Evolutionary conservation across 73 alveolate genomes (phyloP).

Genomic region (Urostyla sp.): DNA sequence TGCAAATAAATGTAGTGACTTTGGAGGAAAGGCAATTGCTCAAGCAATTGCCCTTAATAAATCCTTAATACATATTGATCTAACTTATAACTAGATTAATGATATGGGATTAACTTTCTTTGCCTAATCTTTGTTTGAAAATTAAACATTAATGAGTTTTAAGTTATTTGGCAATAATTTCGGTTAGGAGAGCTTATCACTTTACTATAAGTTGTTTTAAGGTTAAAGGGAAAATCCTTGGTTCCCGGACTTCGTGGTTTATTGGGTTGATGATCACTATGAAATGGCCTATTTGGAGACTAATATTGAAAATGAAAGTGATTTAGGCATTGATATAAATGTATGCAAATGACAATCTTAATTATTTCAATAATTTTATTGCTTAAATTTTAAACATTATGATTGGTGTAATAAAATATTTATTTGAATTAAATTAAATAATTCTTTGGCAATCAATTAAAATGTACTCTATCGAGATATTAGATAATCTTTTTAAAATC

Average conservation of each 20-base stretch:
- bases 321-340: conserved; percentile 81
- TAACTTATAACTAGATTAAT: conserved; percentile 96
- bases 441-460: no score
- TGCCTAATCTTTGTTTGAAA: conserved; percentile 83
- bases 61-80: conserved; percentile 96
- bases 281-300: conserved; percentile 94
- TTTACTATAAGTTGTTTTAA: conserved; percentile 77
- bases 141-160: conserved; percentile 76
- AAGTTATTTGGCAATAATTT: conserved; percentile 88
- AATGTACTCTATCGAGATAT: conserved; percentile 26
- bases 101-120: conserved; percentile 93
- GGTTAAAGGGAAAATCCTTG: conserved; percentile 78
- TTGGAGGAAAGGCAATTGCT: conserved; percentile 97
- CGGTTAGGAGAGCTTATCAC: conserved; percentile 79
- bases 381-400: no score
- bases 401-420: no score
- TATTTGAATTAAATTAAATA: no score
- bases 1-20: conserved; percentile 93
- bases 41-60: conserved; percentile 93
- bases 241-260: conserved; percentile 90
- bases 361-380: no score
- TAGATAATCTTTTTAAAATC: conserved; percentile 27
- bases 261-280: conserved; percentile 83
- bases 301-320: conserved; percentile 48
- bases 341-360: conserved; percentile 65